Evolutionary conservation across 345 rosid genomes (phyloP), one percentile per base, ranked within the genome.

Genomic region (Alliaria petiolata): DNA sequence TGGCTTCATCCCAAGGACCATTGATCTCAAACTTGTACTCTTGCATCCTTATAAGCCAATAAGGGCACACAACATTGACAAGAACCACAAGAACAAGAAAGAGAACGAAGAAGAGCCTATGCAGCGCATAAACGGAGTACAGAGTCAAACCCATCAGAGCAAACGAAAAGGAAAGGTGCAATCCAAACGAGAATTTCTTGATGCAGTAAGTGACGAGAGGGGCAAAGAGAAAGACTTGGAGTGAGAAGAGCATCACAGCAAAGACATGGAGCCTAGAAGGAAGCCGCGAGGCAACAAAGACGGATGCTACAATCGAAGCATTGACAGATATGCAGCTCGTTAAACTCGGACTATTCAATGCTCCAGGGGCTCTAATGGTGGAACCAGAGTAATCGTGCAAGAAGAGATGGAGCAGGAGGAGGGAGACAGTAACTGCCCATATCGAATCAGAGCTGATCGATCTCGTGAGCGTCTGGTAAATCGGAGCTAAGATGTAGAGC

Each of bases 1-100:
- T 89, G 69, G 98, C 99, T 78, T 95, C 99, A 77, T 95, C 97
- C 99, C 97, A 95, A 35, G 99, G 97, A 36, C 96, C 96, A 59
- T 95, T 87, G 34, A 95, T 91, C 91, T 95, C 99, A 75, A 95
- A 95, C 81, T 95, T 95, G 67, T 86, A 95, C 43, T 85, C 93
- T 76, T 95, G 96, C 71, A 91, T 95, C 78, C 82, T 77, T 10
- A 91, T 86, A 9, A 93, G 89, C 95, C 96, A 93, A 44, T 83
- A 91, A 42, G 99, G 99, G 8, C 99, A 89, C 17, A 93, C 85
- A 4, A 91, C 73, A 42, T 80, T 89, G 1, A 93, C 89, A 78
- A 93, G 85, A 55, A 89, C 80, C 78, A 91, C 62, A 49, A 89
- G 57, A 42, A 83, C 77, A 57, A 91, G 71, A 51, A 91, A 74